Evolutionary conservation across 106 monocot genomes (phyloP).

Genomic region (Dioscorea alata): DNA sequence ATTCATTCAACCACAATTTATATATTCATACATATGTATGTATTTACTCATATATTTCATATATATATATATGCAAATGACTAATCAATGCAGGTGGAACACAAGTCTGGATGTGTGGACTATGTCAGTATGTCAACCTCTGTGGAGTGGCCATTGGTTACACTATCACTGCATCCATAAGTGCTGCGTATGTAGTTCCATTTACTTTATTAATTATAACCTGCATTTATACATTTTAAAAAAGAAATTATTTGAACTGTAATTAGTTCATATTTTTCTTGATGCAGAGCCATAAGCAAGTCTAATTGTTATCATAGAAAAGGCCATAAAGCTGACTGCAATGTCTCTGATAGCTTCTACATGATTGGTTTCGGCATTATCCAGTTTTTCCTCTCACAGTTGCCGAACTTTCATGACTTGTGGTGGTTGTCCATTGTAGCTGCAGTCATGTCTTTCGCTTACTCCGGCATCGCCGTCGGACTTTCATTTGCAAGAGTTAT

Average conservation of each 20-base stretch:
- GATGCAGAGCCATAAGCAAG: slow-evolving; percentile 55
- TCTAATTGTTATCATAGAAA: slow-evolving; percentile 56
- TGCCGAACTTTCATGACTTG: slow-evolving; percentile 55
- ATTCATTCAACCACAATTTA: background rate
- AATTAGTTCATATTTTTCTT: too few species aligned
- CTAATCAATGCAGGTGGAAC: slow-evolving; percentile 19
- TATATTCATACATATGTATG: too few species aligned
- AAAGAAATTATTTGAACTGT: too few species aligned
- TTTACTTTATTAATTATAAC: background rate
- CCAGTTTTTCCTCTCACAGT: slow-evolving; percentile 61
- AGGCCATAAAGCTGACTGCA: slow-evolving; percentile 41
- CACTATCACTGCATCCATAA: slow-evolving; percentile 66
- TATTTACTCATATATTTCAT: too few species aligned
- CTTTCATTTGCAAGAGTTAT: slow-evolving; percentile 33
- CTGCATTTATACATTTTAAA: background rate
- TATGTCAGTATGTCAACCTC: slow-evolving; percentile 62
- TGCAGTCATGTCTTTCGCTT: slow-evolving; percentile 65
- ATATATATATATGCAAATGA: background rate
- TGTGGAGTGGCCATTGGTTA: slow-evolving; percentile 62
- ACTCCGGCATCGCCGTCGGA: slow-evolving; percentile 53
- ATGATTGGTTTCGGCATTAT: slow-evolving; percentile 57
- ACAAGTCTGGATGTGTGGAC: slow-evolving; percentile 41
- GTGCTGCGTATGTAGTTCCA: slow-evolving; percentile 45
- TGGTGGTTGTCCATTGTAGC: slow-evolving; percentile 65
- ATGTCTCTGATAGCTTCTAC: slow-evolving; percentile 26